Evolutionary conservation across 1,139 yeast genomes (phyloP).

Genomic region (Candida frijolesensis): DNA sequence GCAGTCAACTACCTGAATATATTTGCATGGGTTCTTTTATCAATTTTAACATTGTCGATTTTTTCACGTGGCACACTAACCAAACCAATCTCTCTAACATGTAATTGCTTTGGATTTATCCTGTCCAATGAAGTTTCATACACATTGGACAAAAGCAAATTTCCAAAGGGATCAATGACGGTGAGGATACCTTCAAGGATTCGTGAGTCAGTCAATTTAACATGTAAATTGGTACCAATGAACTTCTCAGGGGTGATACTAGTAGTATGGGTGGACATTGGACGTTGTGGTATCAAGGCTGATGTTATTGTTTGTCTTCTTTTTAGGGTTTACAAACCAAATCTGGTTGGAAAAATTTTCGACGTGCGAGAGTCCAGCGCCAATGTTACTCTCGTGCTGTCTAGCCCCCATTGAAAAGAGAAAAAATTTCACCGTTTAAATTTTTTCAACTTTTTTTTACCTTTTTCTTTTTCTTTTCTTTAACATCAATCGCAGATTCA

Average conservation of each 20-base stretch:
- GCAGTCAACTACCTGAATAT: conserved; percentile 10
- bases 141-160: conserved; percentile 39
- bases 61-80: conserved; percentile 47
- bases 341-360: neutral
- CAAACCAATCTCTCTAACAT: conserved; percentile 42
- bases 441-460: conserved; percentile 6
- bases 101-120: conserved; percentile 23
- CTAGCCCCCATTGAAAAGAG: neutral
- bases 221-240: conserved; percentile 36
- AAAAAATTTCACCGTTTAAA: neutral
- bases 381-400: neutral
- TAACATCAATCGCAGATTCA: conserved; percentile 53
- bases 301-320: neutral
- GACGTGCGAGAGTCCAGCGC: neutral
- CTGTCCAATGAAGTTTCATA: conserved; percentile 36
- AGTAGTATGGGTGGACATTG: conserved; percentile 1
- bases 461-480: conserved; percentile 13
- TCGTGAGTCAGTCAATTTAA: conserved; percentile 35
- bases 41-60: conserved; percentile 29
- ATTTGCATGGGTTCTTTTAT: conserved; percentile 22
- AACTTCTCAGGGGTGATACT: conserved; percentile 25
- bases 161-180: conserved; percentile 51
- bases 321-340: neutral
- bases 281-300: neutral
- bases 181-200: conserved; percentile 42